phyloP scores from a whole-genome alignment of 495 filamentous ascomycete genomes.

The Parmelia sp. region DNA sequence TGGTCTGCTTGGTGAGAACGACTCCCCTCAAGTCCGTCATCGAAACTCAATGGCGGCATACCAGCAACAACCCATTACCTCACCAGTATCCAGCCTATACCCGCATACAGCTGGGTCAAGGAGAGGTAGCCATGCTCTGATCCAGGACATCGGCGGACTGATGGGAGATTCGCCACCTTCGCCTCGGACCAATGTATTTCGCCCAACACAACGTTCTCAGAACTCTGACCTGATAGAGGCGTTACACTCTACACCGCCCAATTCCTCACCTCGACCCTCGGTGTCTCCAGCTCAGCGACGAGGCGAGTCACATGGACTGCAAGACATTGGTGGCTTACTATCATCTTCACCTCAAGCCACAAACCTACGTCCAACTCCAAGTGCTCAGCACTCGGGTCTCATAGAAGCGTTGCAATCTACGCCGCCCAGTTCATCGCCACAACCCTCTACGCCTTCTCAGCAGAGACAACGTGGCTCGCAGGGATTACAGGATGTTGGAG shows the following conservation, averaged over 20 bases:
- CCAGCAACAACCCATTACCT: conserved; percentile 12
- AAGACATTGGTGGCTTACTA: conserved; percentile 52
- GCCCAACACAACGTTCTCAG: conserved; percentile 10
- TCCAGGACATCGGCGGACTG: conserved; percentile 55
- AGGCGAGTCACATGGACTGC: conserved; percentile 35
- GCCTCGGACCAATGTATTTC: conserved; percentile 21
- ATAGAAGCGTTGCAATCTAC: conserved; percentile 34
- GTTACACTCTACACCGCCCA: conserved; percentile 30
- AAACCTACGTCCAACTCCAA: conserved; percentile 13
- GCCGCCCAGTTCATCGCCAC: conserved; percentile 24
- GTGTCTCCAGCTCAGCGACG: conserved; percentile 25
- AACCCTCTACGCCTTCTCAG: conserved; percentile 23
- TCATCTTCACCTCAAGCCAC: conserved; percentile 28
- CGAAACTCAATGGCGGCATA: conserved; percentile 19
- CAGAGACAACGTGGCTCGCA: conserved; percentile 23
- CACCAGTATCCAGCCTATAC: conserved; percentile 8
- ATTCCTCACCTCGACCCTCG: conserved; percentile 20
- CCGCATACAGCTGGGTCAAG: conserved; percentile 4
- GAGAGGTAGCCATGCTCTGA: conserved; percentile 44
- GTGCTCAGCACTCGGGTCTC: conserved; percentile 28
- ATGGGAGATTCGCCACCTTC: conserved; percentile 28
- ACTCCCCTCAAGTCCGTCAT: conserved; percentile 2
- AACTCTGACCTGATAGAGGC: conserved; percentile 36
- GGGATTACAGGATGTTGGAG: conserved; percentile 51
- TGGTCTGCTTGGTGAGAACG: conserved; percentile 45